Base-by-base conservation (phyloP, 2,329 filamentous ascomycete genomes). In the Huntiella abstrusa region DNA sequence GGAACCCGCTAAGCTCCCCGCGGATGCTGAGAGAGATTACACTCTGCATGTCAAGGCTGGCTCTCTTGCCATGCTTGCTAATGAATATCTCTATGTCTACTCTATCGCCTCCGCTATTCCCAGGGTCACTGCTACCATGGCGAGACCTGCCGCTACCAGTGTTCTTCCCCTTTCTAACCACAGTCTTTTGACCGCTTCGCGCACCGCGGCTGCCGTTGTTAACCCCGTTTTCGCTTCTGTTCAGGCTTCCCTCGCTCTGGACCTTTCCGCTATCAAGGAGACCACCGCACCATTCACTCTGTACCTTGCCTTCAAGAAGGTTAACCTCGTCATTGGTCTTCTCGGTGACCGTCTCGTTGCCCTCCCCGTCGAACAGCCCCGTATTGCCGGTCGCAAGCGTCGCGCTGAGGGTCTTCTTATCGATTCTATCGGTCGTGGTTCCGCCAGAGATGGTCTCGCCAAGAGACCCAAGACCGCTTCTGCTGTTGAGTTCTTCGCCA, bases 351-450 rank as follows among this genome's bases (percentile, higher is more conserved):
- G 74, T 39, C 62, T 88, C 32, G 64, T 84, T 12, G 80, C 75
- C 1, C 67, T 86, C 44, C 80, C 85, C 54, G 62, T 80, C n/a
- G 74, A 80, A 55, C 69, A 71, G 2, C 75, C 74, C 1, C 69
- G 68, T 54, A 19, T 43, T 17, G 65, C 71, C n/a, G 65, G 66
- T 49, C 70, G 66, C 51, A 70, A 73, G 59, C 65, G 70, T 34
- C 70, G 70, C 35, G 51, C 50, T 4, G 69, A 74, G 44, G 77
- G 79, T 6, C 64, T 83, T 5, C 62, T 87, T 19, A 79, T 83
- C 33, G 80, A 87, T 56, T 80, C 81, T 0, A 73, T 87, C 46
- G 79, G 80, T 1, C 77, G 77, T 50, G 80, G 79, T 2, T 62
- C 65, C 1, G 59, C 61, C 8, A 54, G 62, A 3, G 62, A 64